Conservation (phyloP, 441 rosid genomes). For the Adansonia grandidieri region DNA sequence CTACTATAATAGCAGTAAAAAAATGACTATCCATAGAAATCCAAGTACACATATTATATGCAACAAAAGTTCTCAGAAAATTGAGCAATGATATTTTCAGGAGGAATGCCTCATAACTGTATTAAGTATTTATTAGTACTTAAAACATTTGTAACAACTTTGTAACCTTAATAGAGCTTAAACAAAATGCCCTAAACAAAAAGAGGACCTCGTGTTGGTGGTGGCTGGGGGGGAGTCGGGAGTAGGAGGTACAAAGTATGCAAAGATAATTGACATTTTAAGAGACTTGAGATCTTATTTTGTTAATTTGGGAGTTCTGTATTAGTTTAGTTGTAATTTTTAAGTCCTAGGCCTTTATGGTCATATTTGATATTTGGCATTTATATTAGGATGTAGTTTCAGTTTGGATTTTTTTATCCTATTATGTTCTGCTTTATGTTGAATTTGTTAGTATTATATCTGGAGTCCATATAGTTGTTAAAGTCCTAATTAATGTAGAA, state of each 20-base stretch:
- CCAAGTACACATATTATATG: neutral
- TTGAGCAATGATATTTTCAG: neutral
- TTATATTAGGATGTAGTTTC: neutral
- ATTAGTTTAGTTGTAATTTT: neutral
- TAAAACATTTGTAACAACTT: neutral
- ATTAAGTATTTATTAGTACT: conserved; percentile 7
- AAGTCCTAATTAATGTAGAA: neutral
- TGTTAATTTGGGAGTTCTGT: neutral
- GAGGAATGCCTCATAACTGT: neutral
- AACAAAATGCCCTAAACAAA: neutral
- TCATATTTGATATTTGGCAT: neutral
- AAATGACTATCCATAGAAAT: neutral
- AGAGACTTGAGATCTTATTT: neutral
- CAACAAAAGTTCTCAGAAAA: neutral
- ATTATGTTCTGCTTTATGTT: neutral
- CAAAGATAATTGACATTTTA: neutral
- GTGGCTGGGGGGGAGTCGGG: neutral
- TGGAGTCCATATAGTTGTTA: neutral
- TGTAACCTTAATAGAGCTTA: neutral
- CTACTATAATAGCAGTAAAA: neutral
- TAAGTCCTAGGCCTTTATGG: neutral
- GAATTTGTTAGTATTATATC: neutral
- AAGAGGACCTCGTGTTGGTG: neutral
- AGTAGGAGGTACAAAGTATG: neutral
- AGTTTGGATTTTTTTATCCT: conserved; percentile 5